phyloP scores from a whole-genome alignment of 2,329 filamentous ascomycete genomes.

The Beauveria caledonica region DNA sequence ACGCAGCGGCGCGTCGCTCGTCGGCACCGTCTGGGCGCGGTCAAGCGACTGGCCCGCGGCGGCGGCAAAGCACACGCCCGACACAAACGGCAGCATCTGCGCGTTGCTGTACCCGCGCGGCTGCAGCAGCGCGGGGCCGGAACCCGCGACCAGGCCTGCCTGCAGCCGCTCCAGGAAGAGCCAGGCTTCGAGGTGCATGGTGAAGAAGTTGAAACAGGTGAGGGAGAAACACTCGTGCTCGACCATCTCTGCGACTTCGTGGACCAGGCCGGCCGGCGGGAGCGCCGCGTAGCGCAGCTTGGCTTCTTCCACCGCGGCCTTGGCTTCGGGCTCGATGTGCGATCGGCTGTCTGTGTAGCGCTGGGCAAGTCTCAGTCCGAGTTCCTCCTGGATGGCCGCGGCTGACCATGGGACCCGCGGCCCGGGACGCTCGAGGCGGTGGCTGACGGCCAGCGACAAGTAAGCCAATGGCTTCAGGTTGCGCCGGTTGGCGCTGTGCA shows the following conservation, averaged over 20 bases:
- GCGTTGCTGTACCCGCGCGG: background rate
- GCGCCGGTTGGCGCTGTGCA: constrained; percentile 10
- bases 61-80: background rate
- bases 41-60: background rate
- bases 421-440: background rate
- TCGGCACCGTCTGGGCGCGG: background rate
- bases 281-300: background rate
- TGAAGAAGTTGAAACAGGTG: background rate
- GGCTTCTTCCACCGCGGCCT: background rate
- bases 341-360: background rate
- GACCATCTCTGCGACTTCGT: background rate
- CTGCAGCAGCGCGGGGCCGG: background rate
- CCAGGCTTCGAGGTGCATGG: background rate
- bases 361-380: background rate
- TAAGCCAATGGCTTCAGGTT: constrained; percentile 12
- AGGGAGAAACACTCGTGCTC: background rate
- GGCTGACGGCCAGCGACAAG: background rate
- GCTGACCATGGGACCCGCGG: background rate
- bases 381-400: background rate
- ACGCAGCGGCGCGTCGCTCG: background rate
- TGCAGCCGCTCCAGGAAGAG: background rate
- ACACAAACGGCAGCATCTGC: background rate
- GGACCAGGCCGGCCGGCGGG: background rate
- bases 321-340: background rate
- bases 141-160: background rate